A percentile compares a stretch with the other conserved stretches of the same genome.
These are phyloP conservation scores for Nicotiana paniculata DNA, from an alignment of 257 asterid genomes.

Conservation along the genomic window DNA sequence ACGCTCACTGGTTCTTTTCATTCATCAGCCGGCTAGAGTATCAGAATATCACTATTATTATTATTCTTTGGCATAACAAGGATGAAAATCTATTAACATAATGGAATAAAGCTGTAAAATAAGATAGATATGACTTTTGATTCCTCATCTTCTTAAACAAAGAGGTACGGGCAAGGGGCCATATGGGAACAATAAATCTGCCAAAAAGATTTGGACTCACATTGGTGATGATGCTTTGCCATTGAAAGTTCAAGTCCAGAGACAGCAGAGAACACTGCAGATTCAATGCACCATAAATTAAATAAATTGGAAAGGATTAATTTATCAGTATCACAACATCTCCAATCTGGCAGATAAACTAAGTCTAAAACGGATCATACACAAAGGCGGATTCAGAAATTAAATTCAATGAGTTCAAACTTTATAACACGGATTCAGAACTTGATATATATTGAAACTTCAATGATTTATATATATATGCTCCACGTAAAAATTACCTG, in stretches of 20 bases:
- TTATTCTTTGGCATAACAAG: background rate
- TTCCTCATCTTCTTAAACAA: background rate
- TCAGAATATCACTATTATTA: background rate
- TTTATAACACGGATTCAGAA: background rate
- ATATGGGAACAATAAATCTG: background rate
- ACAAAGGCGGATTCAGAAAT: background rate
- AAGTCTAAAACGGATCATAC: background rate
- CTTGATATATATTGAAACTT: background rate
- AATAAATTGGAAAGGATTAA: background rate
- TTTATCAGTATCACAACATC: background rate
- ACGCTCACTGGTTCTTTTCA: background rate
- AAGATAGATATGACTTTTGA: background rate
- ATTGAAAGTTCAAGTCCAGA: constrained; percentile 89
- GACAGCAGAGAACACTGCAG: constrained; percentile 95
- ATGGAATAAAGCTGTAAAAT: background rate
- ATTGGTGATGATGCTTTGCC: constrained; percentile 78
- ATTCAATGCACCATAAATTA: constrained; percentile 13
- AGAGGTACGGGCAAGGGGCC: background rate
- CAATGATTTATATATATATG: background rate
- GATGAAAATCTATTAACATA: background rate
- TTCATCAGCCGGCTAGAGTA: background rate
- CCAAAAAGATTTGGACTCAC: constrained; percentile 39
- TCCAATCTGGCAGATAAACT: constrained; percentile 6
- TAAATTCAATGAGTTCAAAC: background rate
- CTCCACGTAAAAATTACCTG: constrained; percentile 37